Base-by-base conservation (phyloP, 805 yeast genomes). In the Groenewaldozyma salmanticensis region DNA sequence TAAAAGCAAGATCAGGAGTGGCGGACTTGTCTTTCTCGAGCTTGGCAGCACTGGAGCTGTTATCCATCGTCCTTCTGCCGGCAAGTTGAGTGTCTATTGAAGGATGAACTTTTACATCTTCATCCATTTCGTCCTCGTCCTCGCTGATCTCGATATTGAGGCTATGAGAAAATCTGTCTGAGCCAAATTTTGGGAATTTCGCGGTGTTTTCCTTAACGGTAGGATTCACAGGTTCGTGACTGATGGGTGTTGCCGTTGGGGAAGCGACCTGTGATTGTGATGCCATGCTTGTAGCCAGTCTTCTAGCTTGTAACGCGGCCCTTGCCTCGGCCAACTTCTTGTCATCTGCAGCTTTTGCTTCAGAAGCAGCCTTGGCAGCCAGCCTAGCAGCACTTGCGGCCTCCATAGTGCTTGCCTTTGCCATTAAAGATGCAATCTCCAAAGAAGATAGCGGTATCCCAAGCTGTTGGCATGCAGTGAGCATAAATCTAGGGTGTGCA, bases 111-210 rank as follows among this genome's bases (percentile, higher is more conserved):
- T n/a, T n/a, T n/a, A n/a, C n/a, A 9, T 13, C 29, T 24, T 42
- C 52, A 15, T 46, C 45, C 4, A 45, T 46, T 4, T 27, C 49
- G n/a, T 44, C 47, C n/a, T 46, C 49, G 9, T 44, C 51, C 20
- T 51, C 55, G 31, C 51, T 47, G 19, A 52, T 9, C 6, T 47
- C 52, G 21, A 52, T 21, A 6, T 17, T 33, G 21, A 52, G 21
- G 2, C 38, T 31, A 16, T 42, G 40, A 3, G 53, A 48, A 54
- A 54, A 52, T 16, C 55, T 37, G 37, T 52, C 46, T 24, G 40
- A 31, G 11, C 57, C 57, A 39, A 52, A 52, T 24, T 32, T 24
- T 40, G 21, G 15, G 15, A 31, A 7, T 24, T 41, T 37, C 17
- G 27, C 19, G 9, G n/a, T n/a, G n/a, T n/a, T n/a, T n/a, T 9